Evolutionary conservation across 306 rosid species (phyloP).

Genomic region (Lupinus albus): DNA sequence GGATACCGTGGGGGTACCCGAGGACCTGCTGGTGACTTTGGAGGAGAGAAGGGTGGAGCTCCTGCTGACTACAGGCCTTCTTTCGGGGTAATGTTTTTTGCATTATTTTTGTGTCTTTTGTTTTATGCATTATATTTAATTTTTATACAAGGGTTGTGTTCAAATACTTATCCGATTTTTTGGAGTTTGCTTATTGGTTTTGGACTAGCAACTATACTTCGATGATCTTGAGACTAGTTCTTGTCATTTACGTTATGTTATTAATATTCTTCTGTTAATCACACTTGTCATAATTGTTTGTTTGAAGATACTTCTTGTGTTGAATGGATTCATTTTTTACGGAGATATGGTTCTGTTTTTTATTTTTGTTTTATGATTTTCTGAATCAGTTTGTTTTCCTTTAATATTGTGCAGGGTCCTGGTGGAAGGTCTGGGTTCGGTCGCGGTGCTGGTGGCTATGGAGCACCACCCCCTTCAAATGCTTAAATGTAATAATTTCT

Average conservation of each 20-base stretch:
- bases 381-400: not conserved
- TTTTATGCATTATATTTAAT: no score
- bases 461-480: slow-evolving; percentile 55
- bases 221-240: not conserved
- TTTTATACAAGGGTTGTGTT: no score
- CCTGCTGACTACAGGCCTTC: slow-evolving; percentile 80
- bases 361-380: no score
- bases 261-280: not conserved
- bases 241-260: not conserved
- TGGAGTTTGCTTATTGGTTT: not conserved
- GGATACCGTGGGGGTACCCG: slow-evolving; percentile 82
- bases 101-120: not conserved
- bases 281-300: no score
- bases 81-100: slow-evolving; percentile 55
- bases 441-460: slow-evolving; percentile 68
- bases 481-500: slow-evolving; percentile 26
- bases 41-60: slow-evolving; percentile 82
- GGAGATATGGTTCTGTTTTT: not conserved
- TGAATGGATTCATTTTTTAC: not conserved
- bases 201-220: no score
- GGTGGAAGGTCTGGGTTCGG: slow-evolving; percentile 82
- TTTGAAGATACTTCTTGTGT: not conserved
- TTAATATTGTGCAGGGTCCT: slow-evolving; percentile 53
- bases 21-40: slow-evolving; percentile 71
- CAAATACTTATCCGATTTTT: not conserved